Evolutionary conservation across 345 rosid genomes (phyloP).

Genomic region (Eutrema japonicum): DNA sequence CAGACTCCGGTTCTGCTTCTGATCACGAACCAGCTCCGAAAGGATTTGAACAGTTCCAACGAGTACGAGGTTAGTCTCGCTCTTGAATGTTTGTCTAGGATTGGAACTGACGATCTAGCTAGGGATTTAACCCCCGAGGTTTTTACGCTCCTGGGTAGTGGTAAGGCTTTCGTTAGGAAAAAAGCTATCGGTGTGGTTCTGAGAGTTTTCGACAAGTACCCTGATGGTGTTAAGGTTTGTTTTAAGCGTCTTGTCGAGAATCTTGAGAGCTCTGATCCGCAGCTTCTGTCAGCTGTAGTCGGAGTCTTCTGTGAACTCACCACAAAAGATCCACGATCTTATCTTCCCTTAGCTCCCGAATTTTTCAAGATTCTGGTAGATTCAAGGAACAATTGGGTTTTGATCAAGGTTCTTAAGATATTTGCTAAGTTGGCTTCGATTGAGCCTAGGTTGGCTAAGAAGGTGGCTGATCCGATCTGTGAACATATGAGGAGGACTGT

Average conservation of each 20-base stretch:
- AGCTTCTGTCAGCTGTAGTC: constrained; percentile 63
- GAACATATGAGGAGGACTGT: constrained; percentile 84
- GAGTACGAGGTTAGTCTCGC: constrained; percentile 85
- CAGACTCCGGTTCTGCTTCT: constrained; percentile 78
- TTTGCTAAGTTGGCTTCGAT: constrained; percentile 72
- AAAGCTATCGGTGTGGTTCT: constrained; percentile 76
- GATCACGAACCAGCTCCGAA: constrained; percentile 84
- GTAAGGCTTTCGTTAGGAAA: constrained; percentile 68
- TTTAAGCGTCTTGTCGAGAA: constrained; percentile 90
- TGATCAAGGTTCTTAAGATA: constrained; percentile 86
- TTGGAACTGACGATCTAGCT: constrained; percentile 83
- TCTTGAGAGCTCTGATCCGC: constrained; percentile 75
- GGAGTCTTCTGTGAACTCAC: constrained; percentile 90
- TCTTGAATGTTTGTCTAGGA: constrained; percentile 72
- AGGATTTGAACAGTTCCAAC: constrained; percentile 71
- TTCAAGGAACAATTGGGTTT: constrained; percentile 90
- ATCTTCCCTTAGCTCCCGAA: constrained; percentile 86
- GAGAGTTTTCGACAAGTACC: constrained; percentile 82
- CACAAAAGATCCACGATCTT: constrained; percentile 67
- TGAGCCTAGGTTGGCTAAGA: constrained; percentile 85
- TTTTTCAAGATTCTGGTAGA: constrained; percentile 81
- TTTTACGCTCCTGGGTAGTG: constrained; percentile 70
- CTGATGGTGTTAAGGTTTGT: constrained; percentile 88
- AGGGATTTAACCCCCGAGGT: constrained; percentile 86
- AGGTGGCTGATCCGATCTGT: constrained; percentile 83